These are phyloP conservation scores for Delonix regia DNA, from an alignment of 306 rosid species.

Conservation along the genomic window DNA sequence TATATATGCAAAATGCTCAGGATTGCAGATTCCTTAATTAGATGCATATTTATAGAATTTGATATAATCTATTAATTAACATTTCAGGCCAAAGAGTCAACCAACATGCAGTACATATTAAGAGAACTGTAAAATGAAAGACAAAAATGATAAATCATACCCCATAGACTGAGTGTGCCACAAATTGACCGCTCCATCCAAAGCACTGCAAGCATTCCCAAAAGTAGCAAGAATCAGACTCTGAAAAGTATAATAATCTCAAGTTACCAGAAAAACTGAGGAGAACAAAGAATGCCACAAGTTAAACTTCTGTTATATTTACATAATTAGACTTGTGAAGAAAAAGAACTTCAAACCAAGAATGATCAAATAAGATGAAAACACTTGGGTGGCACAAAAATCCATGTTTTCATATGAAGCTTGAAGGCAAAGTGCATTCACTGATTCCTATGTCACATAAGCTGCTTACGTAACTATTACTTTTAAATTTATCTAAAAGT, in stretches of 20 bases:
- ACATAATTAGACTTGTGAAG: neutral
- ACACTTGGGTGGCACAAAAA: neutral
- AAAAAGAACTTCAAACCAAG: constrained; percentile 1
- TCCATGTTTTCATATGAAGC: neutral
- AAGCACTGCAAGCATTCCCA: constrained; percentile 75
- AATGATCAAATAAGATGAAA: constrained; percentile 23
- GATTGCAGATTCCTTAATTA: constrained; percentile 9
- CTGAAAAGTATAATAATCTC: constrained; percentile 10
- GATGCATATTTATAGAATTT: neutral
- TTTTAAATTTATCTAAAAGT: constrained; percentile 16
- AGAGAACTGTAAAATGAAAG: neutral
- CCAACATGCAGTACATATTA: constrained; percentile 9
- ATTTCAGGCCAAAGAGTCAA: neutral
- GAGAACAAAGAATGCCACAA: constrained; percentile 7
- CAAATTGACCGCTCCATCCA: constrained; percentile 88
- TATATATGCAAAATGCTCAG: neutral
- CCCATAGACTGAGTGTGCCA: constrained; percentile 93
- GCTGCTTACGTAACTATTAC: neutral
- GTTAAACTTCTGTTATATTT: constrained; percentile 20
- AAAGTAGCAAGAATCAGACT: constrained; percentile 39
- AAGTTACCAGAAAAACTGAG: constrained; percentile 14
- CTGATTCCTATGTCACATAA: neutral
- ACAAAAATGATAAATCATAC: constrained; percentile 45
- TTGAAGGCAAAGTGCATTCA: constrained; percentile 4
- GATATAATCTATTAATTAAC: neutral